phyloP scores from a whole-genome alignment of 1,139 yeast species.

The Protomyces lactucae-debilis region DNA sequence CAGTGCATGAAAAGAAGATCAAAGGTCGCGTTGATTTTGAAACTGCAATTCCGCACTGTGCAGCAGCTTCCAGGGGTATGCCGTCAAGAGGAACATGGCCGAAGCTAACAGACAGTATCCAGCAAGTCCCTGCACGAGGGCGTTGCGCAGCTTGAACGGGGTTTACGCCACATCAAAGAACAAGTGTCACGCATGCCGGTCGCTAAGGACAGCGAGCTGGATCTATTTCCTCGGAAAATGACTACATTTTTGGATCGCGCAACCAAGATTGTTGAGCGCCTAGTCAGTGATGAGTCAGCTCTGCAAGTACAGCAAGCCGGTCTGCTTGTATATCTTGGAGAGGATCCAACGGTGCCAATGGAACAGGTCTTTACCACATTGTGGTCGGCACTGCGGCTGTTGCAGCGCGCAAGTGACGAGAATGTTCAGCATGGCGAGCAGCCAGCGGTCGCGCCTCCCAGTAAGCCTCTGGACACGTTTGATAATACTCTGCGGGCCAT shows the following conservation, averaged over 20 bases:
- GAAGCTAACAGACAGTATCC: background rate
- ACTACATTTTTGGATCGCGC: slow-evolving; percentile 2
- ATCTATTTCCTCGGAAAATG: slow-evolving; percentile 1
- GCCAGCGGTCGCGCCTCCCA: background rate
- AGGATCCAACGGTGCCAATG: background rate
- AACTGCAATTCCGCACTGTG: slow-evolving; percentile 7
- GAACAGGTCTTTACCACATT: slow-evolving; percentile 14
- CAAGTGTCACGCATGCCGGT: background rate
- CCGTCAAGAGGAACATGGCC: background rate
- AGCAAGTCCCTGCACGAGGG: background rate
- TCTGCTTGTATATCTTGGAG: slow-evolving; percentile 14
- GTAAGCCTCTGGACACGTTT: background rate
- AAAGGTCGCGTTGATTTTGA: background rate
- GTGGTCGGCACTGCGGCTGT: background rate
- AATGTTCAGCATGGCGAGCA: background rate
- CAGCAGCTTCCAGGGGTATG: slow-evolving; percentile 16
- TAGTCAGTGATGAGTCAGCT: background rate
- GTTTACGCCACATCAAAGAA: background rate
- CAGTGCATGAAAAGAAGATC: background rate
- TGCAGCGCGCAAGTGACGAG: slow-evolving; percentile 4
- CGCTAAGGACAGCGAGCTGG: background rate
- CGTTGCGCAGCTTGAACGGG: background rate
- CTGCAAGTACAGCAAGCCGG: background rate
- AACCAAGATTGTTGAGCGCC: background rate
- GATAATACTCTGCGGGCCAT: slow-evolving; percentile 8